Evolutionary conservation across 1,284 basidiomycete species (phyloP).

Genomic region (Ustanciosporium gigantosporum): DNA sequence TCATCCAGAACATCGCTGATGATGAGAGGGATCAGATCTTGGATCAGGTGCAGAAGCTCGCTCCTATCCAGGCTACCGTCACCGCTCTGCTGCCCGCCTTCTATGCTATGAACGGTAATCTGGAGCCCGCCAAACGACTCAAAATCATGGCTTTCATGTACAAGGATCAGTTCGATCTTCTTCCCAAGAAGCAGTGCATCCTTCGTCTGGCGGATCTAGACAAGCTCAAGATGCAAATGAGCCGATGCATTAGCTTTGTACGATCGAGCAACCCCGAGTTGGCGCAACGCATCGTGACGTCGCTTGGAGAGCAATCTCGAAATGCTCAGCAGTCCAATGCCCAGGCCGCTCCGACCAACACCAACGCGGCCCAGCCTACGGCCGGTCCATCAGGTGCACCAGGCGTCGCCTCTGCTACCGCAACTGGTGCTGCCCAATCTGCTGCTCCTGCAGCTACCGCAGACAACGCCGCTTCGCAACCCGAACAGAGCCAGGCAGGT

Average conservation of each 20-base stretch:
- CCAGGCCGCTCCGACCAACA: neutral
- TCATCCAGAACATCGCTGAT: conserved; percentile 51
- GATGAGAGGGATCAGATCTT: conserved; percentile 48
- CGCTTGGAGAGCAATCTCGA: conserved; percentile 25
- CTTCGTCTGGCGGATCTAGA: conserved; percentile 51
- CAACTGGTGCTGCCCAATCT: neutral
- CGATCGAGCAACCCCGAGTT: conserved; percentile 51
- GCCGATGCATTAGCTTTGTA: conserved; percentile 57
- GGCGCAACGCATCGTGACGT: conserved; percentile 42
- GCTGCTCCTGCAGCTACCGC: neutral
- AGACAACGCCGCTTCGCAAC: conserved; percentile 1
- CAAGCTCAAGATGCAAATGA: conserved; percentile 59
- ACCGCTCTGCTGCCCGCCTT: conserved; percentile 55
- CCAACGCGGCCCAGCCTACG: neutral
- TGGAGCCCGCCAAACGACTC: conserved; percentile 55
- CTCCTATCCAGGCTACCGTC: conserved; percentile 49
- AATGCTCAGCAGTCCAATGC: neutral
- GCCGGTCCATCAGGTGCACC: too few relatives aligned
- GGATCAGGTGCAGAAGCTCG: conserved; percentile 49
- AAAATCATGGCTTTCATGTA: conserved; percentile 60
- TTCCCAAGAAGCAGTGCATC: conserved; percentile 50
- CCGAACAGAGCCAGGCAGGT: conserved; percentile 8
- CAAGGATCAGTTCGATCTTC: conserved; percentile 53
- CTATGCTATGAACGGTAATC: conserved; percentile 53
- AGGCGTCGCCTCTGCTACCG: too few relatives aligned